Base-by-base conservation (phyloP, 257 asterid genomes). In the Rehmannia glutinosa region DNA sequence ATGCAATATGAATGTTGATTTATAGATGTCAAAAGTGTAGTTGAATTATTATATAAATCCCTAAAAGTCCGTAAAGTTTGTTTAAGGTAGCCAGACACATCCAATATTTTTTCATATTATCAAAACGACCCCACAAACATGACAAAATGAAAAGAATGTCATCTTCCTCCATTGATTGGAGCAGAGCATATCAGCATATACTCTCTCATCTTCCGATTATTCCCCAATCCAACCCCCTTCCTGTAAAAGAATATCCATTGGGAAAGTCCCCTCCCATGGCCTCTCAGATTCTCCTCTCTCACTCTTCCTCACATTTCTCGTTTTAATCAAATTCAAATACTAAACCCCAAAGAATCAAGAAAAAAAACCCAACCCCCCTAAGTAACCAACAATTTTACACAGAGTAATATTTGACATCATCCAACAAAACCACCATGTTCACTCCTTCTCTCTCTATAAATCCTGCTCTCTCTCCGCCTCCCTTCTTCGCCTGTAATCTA, bases 371-470 rank as follows among this genome's bases (percentile, higher is more conserved):
- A n/a, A 16, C 36, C 62, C 46, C 51, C 17, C 59, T 12, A 25
- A 45, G 7, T 21, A 33, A 33, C 3, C 3, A 33, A 33, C 3
- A 33, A 43, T 47, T 64, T 15, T n/a, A n/a, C n/a, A n/a, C n/a
- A n/a, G n/a, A n/a, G n/a, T n/a, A n/a, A n/a, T n/a, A n/a, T n/a
- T n/a, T n/a, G n/a, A n/a, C n/a, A n/a, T n/a, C n/a, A n/a, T n/a
- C n/a, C n/a, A 36, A 39, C 47, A 51, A 47, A 58, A 15, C 13
- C 27, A 78, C 70, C 81, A 82, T 87, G 84, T 32, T 77, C 76
- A 32, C 78, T 39, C 49, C 75, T 68, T 79, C 85, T 80, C 77
- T 84, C 72, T 81, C 83, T 73, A 68, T 74, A 71, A 77, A 74
- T 66, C 77, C 80, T 8, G 25, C 82, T 63, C 70, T 78, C 77